These are phyloP conservation scores for Tetrahymena elliotti DNA, from an alignment of 73 alveolate species.

Conservation along the genomic window DNA sequence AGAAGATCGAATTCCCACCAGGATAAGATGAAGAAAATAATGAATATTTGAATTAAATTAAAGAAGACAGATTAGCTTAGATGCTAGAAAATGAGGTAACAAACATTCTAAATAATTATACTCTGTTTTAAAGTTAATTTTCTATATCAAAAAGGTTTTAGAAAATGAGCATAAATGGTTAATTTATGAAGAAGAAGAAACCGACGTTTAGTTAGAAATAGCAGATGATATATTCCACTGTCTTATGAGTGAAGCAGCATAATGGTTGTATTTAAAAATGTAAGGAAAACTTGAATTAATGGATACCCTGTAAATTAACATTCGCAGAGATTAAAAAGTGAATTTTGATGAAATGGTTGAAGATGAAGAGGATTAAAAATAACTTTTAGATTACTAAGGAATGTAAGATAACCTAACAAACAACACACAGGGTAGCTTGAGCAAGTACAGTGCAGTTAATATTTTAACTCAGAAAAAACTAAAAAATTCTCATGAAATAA, in stretches of 20 bases:
- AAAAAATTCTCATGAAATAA: background rate
- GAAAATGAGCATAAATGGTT: background rate
- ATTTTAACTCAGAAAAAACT: background rate
- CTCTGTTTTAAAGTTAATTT: background rate
- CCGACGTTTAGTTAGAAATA: background rate
- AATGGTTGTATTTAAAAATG: background rate
- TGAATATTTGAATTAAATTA: background rate
- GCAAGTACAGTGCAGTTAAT: background rate
- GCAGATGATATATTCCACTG: background rate
- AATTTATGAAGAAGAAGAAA: background rate
- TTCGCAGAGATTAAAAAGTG: background rate
- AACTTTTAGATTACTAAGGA: background rate
- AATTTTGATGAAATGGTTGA: background rate
- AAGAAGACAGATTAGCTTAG: background rate
- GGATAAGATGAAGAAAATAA: background rate
- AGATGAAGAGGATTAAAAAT: background rate
- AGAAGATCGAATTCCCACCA: background rate
- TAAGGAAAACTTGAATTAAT: background rate
- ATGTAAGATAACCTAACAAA: background rate
- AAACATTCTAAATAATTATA: background rate
- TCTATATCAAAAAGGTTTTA: background rate
- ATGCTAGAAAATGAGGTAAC: background rate
- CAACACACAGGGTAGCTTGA: background rate
- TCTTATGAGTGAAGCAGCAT: background rate
- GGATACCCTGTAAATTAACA: background rate